Evolutionary conservation across 805 yeast species (phyloP).

Genomic region (Saccharomycopsis amapae): DNA sequence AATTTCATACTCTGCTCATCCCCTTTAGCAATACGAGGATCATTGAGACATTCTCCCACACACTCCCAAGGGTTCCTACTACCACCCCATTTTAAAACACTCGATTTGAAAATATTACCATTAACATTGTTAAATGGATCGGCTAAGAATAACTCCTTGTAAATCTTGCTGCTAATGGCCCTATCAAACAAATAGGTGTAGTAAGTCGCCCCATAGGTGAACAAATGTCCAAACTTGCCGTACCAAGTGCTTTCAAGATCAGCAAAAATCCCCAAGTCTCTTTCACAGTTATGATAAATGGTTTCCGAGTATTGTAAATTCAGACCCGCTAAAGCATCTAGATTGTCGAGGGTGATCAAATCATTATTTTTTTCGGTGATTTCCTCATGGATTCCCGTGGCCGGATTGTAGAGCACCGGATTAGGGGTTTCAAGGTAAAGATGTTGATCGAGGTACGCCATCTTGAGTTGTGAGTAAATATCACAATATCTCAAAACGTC

Average conservation of each 20-base stretch:
- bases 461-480: constrained; percentile 76
- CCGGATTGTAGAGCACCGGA: constrained; percentile 3
- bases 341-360: constrained; percentile 14
- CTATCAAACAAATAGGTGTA: constrained; percentile 88
- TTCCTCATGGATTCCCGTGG: neutral
- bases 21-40: constrained; percentile 54
- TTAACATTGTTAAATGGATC: constrained; percentile 65
- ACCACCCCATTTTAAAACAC: constrained; percentile 90
- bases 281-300: constrained; percentile 62
- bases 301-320: constrained; percentile 19
- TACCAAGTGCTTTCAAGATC: constrained; percentile 79
- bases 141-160: constrained; percentile 61
- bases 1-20: constrained; percentile 63
- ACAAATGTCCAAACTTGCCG: constrained; percentile 88
- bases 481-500: constrained; percentile 60
- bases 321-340: constrained; percentile 16
- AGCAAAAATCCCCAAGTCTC: constrained; percentile 50
- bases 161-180: constrained; percentile 82
- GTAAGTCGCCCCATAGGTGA: constrained; percentile 90
- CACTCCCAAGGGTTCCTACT: constrained; percentile 83
- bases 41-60: constrained; percentile 69
- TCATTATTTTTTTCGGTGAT: constrained; percentile 8
- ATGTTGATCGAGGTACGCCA: constrained; percentile 83
- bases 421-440: constrained; percentile 44
- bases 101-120: constrained; percentile 68